Percentiles rank a stretch among this genome's conserved stretches.
Conservation (phyloP, 2,329 filamentous ascomycete genomes). For the Clarireedia paspali region DNA sequence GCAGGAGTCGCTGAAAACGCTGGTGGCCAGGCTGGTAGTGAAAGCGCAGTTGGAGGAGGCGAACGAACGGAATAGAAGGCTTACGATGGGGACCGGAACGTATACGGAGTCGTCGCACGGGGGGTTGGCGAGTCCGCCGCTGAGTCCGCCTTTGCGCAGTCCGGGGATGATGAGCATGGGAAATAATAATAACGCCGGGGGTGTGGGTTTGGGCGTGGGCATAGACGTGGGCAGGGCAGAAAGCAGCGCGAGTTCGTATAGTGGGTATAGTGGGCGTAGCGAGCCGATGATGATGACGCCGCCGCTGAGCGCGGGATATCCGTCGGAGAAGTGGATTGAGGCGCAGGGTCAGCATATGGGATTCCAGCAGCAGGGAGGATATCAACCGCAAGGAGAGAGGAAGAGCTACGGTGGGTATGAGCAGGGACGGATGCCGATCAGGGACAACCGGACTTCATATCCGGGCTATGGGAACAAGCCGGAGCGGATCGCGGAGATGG, state of each 20-base stretch:
- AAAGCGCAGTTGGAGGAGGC: slow-evolving; percentile 34
- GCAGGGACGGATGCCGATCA: not conserved
- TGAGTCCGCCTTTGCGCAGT: slow-evolving; percentile 1
- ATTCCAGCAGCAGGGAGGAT: not conserved
- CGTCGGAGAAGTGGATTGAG: slow-evolving; percentile 4
- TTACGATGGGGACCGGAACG: not conserved
- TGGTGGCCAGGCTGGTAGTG: slow-evolving; percentile 56
- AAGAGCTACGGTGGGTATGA: not conserved
- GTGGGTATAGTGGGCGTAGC: not conserved
- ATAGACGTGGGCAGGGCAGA: not conserved
- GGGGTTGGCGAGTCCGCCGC: not conserved
- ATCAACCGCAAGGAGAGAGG: not conserved
- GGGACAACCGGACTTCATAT: not conserved
- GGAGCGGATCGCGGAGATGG: slow-evolving; percentile 1
- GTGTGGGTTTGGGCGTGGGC: too few relatives aligned
- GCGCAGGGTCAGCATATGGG: not conserved
- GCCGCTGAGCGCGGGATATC: not conserved
- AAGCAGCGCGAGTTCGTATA: slow-evolving; percentile 2
- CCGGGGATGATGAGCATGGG: not conserved
- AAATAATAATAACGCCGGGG: not conserved
- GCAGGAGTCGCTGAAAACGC: slow-evolving; percentile 62
- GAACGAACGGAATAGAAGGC: not conserved
- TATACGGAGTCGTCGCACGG: not conserved
- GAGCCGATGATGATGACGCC: slow-evolving; percentile 1
- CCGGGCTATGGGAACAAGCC: not conserved